Base-by-base conservation (phyloP, 495 filamentous ascomycete genomes). In the Daldinia grandis region DNA sequence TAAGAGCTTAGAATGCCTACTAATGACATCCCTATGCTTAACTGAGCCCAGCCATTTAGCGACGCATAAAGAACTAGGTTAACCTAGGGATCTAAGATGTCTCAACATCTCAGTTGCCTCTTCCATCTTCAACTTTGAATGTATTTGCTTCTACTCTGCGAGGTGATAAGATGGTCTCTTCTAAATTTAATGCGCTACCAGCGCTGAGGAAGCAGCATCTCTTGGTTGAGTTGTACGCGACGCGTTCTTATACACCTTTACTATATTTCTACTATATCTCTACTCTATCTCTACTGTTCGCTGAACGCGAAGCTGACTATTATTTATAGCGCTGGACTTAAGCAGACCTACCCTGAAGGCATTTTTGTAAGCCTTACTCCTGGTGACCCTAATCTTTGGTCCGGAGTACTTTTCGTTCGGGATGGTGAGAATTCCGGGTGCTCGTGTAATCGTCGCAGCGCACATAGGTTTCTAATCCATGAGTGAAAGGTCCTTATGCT, bases 381-480 rank as follows among this genome's bases (percentile, higher is more conserved):
- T 0, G 91, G 91, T 27, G 90, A 95, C 74, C 88, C 92, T 10
- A 87, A 87, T 30, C 81, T 92, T 30, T 98, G 95, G 95, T 89
- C 87, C 58, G 93, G 93, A n/a, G 89, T 97, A 7, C 81, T 98
- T 5, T 98, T 98, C 75, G 88, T 97, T 57, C 92, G 93, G 38
- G 91, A 91, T 82, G 95, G 94, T 92, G 77, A 77, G 81, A 55
- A 33, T 70, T 17, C 50, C 65, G 62, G 63, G 21, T 71, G 63
- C 62, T 59, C 63, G 68, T 58, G 63, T 66, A 57, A 17, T 30
- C 21, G 25, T 62, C 28, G 40, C 37, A 42, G 30, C 49, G 25
- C 24, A 50, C 57, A 35, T 27, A 31, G 15, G 24, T 40, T 57
- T 67, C 56, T 67, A 67, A 62, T 58, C 57, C 5, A 71, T 55